Conservation (phyloP, 768 basidiomycete species). For the Tylopilus felleus region DNA sequence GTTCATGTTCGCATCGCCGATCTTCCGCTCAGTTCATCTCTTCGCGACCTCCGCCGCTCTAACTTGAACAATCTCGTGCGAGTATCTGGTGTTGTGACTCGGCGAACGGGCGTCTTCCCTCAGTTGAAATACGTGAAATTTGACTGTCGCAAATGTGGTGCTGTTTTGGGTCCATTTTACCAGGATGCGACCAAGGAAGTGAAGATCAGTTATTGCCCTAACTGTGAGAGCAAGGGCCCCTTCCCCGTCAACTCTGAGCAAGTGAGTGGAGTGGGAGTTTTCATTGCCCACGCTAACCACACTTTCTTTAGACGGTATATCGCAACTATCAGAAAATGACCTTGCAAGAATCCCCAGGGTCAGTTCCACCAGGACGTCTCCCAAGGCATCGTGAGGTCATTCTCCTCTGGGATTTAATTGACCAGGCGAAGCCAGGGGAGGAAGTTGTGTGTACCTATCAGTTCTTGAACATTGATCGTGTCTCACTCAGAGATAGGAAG, state of each 20-base stretch:
- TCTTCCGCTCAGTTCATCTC: constrained; percentile 82
- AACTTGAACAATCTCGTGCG: constrained; percentile 96
- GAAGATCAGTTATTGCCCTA: constrained; percentile 89
- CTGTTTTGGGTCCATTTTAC: constrained; percentile 94
- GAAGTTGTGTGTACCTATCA: constrained; percentile 70
- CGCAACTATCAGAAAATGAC: constrained; percentile 99
- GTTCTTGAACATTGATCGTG: neutral
- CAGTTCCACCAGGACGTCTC: constrained; percentile 94
- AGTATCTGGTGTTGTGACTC: constrained; percentile 92
- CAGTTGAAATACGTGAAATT: constrained; percentile 99
- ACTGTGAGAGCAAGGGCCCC: constrained; percentile 93
- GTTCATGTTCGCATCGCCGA: constrained; percentile 97
- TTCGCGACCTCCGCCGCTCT: constrained; percentile 89
- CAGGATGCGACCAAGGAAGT: constrained; percentile 96
- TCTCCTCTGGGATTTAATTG: constrained; percentile 96
- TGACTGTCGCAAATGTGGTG: constrained; percentile 92
- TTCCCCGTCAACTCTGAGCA: constrained; percentile 97
- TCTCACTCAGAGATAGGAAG: constrained; percentile 58
- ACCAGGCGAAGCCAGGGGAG: constrained; percentile 97
- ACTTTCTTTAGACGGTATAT: constrained; percentile 77
- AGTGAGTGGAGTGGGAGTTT: constrained; percentile 40
- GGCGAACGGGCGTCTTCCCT: constrained; percentile 96
- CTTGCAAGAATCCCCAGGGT: constrained; percentile 95
- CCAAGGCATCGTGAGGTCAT: constrained; percentile 97
- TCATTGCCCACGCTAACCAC: neutral